Conservation (phyloP, 2,329 filamentous ascomycete genomes). For the Fusarium tjaetaba region DNA sequence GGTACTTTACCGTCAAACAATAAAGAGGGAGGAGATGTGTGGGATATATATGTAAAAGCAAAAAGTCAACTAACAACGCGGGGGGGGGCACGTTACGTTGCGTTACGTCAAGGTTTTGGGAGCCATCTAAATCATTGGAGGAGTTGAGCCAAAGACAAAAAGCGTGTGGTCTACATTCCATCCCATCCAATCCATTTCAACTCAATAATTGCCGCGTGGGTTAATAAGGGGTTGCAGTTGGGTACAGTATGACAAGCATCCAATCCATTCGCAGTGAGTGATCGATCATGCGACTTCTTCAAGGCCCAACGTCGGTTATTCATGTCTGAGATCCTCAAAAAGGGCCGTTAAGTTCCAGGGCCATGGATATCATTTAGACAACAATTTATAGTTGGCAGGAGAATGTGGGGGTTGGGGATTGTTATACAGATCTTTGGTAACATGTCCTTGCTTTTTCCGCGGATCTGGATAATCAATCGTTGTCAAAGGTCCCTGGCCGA, state of each 20-base stretch:
- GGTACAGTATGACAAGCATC: neutral
- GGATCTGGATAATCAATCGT: neutral
- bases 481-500: neutral
- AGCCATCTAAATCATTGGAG: conserved; percentile 21
- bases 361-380: conserved; percentile 4
- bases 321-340: neutral
- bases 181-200: conserved; percentile 2
- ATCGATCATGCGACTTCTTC: conserved; percentile 38
- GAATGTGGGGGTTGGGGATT: conserved; percentile 21
- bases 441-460: neutral
- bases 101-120: conserved; percentile 34
- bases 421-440: conserved; percentile 16
- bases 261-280: neutral
- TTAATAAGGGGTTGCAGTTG: conserved; percentile 5
- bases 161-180: conserved; percentile 28
- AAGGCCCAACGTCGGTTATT: neutral
- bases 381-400: conserved; percentile 2
- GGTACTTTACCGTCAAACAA: neutral
- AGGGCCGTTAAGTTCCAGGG: conserved; percentile 3
- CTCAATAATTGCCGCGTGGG: neutral
- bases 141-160: neutral
- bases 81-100: conserved; percentile 24
- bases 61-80: conserved; percentile 24
- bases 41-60: conserved; percentile 28
- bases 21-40: neutral